Percentiles rank a stretch among this genome's conserved stretches.
These are phyloP conservation scores for Stromatinia cepivora DNA, from an alignment of 2,329 filamentous ascomycete genomes.

Conservation along the genomic window DNA sequence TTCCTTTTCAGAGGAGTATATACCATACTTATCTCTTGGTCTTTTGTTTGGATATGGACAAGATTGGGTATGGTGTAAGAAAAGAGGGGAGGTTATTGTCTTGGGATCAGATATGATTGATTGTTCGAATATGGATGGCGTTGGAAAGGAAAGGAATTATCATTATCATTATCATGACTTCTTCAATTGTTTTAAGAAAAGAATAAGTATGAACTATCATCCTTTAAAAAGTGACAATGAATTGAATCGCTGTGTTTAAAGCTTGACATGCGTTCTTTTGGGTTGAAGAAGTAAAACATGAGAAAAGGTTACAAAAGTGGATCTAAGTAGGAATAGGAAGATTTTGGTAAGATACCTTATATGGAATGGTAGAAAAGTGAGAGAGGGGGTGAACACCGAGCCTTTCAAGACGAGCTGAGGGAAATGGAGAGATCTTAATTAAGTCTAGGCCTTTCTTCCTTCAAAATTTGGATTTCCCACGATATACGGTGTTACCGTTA, in stretches of 20 bases:
- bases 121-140: neutral
- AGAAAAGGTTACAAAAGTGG: neutral
- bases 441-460: neutral
- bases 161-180: neutral
- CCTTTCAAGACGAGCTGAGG: neutral
- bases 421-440: neutral
- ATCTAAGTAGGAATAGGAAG: too few species aligned
- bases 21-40: slow-evolving; percentile 3
- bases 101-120: slow-evolving; percentile 1
- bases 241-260: neutral
- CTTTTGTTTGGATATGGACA: neutral
- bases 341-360: too few species aligned
- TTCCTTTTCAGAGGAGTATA: slow-evolving; percentile 8
- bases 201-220: neutral
- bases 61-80: neutral
- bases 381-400: neutral
- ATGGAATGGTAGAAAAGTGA: neutral
- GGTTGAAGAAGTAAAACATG: neutral
- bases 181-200: neutral
- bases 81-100: neutral
- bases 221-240: neutral
- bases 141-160: neutral
- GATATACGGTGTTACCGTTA: slow-evolving; percentile 4
- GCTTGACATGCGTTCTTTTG: neutral
- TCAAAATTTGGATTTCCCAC: neutral